A percentile compares a stretch with the other conserved stretches of the same genome.
Conservation (phyloP, 2,329 filamentous ascomycete species). For the Bertia moriformis region DNA sequence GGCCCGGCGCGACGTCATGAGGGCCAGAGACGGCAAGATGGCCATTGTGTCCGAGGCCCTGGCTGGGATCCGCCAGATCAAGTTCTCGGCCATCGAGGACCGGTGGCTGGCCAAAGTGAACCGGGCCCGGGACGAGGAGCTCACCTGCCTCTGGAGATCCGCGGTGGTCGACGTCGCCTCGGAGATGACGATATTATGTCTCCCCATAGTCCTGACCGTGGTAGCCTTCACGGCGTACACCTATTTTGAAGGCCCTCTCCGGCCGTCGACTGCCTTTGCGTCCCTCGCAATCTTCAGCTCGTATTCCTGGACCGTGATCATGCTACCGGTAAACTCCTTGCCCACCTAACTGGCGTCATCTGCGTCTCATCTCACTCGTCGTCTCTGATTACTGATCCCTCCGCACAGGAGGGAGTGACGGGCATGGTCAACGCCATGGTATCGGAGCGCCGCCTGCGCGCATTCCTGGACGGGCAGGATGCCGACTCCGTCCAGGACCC, state of each 20-base stretch:
- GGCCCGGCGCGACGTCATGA: constrained; percentile 62
- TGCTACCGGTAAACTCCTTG: too few species aligned
- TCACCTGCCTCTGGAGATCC: constrained; percentile 49
- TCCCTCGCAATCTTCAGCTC: too few species aligned
- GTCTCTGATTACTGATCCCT: not conserved
- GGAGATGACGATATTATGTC: constrained; percentile 56
- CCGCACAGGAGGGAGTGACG: not conserved
- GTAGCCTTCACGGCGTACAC: constrained; percentile 59
- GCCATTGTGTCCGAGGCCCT: constrained; percentile 63
- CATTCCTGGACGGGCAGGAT: constrained; percentile 56
- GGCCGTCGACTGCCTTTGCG: constrained; percentile 66
- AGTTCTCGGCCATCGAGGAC: constrained; percentile 63
- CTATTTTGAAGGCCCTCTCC: constrained; percentile 42
- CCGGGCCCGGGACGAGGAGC: constrained; percentile 49
- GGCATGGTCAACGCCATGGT: not conserved
- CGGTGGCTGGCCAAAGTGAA: constrained; percentile 63
- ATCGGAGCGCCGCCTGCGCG: constrained; percentile 16
- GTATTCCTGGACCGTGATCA: too few species aligned
- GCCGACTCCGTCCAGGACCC: constrained; percentile 36
- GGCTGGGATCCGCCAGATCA: constrained; percentile 70
- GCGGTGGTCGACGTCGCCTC: constrained; percentile 50
- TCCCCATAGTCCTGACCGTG: constrained; percentile 60
- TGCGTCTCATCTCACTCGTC: not conserved
- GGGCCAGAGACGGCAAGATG: constrained; percentile 60
- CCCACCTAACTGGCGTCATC: too few species aligned